Evolutionary conservation across 768 basidiomycete genomes (phyloP), one percentile per base, ranked within the genome.

Genomic region (Tubosaeta sp.): DNA sequence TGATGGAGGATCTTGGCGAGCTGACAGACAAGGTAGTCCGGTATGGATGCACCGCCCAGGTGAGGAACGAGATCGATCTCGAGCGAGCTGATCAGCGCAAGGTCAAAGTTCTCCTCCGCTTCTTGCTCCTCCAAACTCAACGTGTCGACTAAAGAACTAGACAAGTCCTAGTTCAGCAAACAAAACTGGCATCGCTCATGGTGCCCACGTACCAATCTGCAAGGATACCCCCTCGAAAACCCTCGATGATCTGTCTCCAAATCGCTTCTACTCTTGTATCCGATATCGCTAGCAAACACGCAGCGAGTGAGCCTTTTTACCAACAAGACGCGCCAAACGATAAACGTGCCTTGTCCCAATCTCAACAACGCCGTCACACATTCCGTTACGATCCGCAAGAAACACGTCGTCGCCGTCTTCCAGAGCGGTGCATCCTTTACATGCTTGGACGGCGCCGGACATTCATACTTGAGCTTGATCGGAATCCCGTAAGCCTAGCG

Each of bases 401-500:
- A 91, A 61, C 77, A 84, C 13, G 76, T 80, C 2, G 88, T 92
- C n/a, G 93, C 95, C 0, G 92, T 94, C 72, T 94, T 95, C 95
- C 95, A 98, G 3, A 99, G 72, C 0, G 95, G 93, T 19, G 69
- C 72, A 61, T 95, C 95, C 49, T 90, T 86, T 3, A 91, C 92
- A 63, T 83, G 91, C 64, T 86, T 93, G 37, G 88, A 92, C 0
- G 95, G 81, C 0, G 88, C 73, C 0, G 95, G 95, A 66, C 95
- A 97, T 33, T 95, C 92, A 57, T 97, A 95, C 70, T 95, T 95
- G 57, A 98, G 73, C 63, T 94, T 93, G 65, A 97, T 83, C 2
- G 95, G 94, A 32, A 95, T 86, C 5, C 89, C 82, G 60, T 90
- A 94, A 0, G 93, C 87, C 89, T 92, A 22, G 41, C 31, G 39